Percentiles rank a stretch among this genome's conserved stretches.
phyloP scores from a whole-genome alignment of 768 basidiomycete species.

The Hericium alpestre region DNA sequence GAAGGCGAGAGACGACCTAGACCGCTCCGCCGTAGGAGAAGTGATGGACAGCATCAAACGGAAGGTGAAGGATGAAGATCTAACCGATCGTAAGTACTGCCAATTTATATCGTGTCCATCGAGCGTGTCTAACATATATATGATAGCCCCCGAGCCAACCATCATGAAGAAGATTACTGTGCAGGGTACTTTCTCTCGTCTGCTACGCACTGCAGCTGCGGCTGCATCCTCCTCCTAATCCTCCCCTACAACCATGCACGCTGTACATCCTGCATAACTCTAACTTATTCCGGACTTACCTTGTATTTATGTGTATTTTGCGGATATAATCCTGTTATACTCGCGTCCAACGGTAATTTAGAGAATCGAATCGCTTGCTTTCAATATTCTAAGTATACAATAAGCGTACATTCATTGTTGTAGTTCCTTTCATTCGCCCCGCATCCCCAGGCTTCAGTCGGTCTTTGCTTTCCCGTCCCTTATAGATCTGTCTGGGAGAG shows the following conservation, averaged over 20 bases:
- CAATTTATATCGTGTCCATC: neutral
- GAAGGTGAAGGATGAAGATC: constrained; percentile 82
- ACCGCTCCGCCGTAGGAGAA: constrained; percentile 77
- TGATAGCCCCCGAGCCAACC: constrained; percentile 65
- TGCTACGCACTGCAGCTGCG: constrained; percentile 37
- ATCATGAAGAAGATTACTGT: constrained; percentile 86
- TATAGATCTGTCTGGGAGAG: constrained; percentile 58
- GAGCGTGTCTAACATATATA: constrained; percentile 5
- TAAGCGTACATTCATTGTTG: too few species aligned
- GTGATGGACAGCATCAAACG: constrained; percentile 90
- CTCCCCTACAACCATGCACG: neutral
- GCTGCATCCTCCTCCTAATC: neutral
- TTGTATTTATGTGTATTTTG: neutral
- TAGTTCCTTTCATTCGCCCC: neutral
- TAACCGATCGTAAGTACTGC: constrained; percentile 63
- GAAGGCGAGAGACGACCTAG: constrained; percentile 82
- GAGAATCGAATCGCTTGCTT: neutral
- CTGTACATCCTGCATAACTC: neutral
- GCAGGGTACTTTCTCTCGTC: constrained; percentile 64
- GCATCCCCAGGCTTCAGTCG: neutral
- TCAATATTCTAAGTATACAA: too few species aligned
- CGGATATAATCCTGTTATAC: neutral
- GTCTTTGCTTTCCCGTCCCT: constrained; percentile 11
- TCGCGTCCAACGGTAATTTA: neutral
- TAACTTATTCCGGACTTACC: neutral